phyloP scores from a whole-genome alignment of 2,329 filamentous ascomycete species.

The Epicoccum nigrum region DNA sequence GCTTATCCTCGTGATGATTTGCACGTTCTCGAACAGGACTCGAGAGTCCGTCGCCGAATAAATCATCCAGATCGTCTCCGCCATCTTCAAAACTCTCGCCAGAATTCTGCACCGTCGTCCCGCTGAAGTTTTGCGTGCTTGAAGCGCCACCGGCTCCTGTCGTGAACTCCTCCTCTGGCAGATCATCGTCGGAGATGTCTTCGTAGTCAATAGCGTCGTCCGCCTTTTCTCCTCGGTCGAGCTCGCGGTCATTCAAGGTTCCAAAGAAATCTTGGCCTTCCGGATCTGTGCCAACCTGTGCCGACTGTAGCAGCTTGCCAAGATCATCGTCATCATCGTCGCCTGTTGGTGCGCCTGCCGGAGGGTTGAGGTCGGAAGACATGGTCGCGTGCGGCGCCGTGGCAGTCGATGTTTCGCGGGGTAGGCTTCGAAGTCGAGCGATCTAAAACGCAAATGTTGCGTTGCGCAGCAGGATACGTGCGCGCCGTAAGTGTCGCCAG shows the following conservation, averaged over 20 bases:
- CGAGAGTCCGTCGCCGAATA: slow-evolving; percentile 33
- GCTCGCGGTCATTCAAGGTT: slow-evolving; percentile 39
- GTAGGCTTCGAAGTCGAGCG: too few species aligned
- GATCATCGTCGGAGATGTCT: slow-evolving; percentile 89
- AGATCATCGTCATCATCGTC: slow-evolving; percentile 36
- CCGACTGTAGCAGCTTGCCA: slow-evolving; percentile 26
- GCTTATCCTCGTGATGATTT: slow-evolving; percentile 48
- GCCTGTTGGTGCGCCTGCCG: slow-evolving; percentile 12
- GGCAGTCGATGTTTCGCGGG: too few species aligned
- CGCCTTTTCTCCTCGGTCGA: slow-evolving; percentile 73
- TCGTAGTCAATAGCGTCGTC: slow-evolving; percentile 91
- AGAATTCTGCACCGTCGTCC: slow-evolving; percentile 41
- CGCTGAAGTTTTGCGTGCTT: slow-evolving; percentile 36
- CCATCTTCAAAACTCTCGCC: slow-evolving; percentile 55
- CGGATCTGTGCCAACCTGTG: slow-evolving; percentile 26
- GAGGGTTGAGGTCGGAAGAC: slow-evolving; percentile 26
- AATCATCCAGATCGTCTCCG: slow-evolving; percentile 34
- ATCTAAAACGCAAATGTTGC: too few species aligned
- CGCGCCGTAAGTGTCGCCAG: background rate
- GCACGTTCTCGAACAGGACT: slow-evolving; percentile 32
- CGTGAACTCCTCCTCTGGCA: slow-evolving; percentile 71
- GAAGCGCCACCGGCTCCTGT: slow-evolving; percentile 27
- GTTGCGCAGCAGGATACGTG: background rate
- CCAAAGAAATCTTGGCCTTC: slow-evolving; percentile 32
- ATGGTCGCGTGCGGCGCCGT: slow-evolving; percentile 30